These are phyloP conservation scores for Candida michaelii DNA, from an alignment of 805 yeast species.

Conservation along the genomic window DNA sequence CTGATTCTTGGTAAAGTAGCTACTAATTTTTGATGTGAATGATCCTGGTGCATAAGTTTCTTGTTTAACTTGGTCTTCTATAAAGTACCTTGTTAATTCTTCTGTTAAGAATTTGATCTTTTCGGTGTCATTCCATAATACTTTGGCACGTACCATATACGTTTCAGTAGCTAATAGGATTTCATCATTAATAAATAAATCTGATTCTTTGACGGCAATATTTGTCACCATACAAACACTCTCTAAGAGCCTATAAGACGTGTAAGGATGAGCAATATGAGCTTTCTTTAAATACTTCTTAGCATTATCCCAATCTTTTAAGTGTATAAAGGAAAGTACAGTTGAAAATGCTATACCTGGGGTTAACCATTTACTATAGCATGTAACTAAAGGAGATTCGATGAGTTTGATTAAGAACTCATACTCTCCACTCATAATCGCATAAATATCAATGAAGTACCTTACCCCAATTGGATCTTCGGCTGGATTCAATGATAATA, in stretches of 20 bases:
- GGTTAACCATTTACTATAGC: slow-evolving; percentile 67
- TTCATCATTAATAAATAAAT: slow-evolving; percentile 25
- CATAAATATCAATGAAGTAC: slow-evolving; percentile 78
- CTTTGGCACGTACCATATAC: slow-evolving; percentile 55
- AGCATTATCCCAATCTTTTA: slow-evolving; percentile 47
- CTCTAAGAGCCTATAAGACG: slow-evolving; percentile 52
- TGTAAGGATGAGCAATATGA: slow-evolving; percentile 54
- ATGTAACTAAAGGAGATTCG: slow-evolving; percentile 53
- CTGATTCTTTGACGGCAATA: slow-evolving; percentile 22
- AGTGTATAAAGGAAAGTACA: slow-evolving; percentile 58
- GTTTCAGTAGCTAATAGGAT: slow-evolving; percentile 51
- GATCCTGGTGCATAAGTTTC: slow-evolving; percentile 1
- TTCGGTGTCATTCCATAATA: slow-evolving; percentile 52
- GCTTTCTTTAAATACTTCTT: slow-evolving; percentile 48
- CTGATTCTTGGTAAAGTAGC: slow-evolving; percentile 13
- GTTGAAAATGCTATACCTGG: slow-evolving; percentile 69
- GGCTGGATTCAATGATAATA: slow-evolving; percentile 68
- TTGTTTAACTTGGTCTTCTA: slow-evolving; percentile 4
- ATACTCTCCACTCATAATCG: slow-evolving; percentile 63
- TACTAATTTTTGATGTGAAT: slow-evolving; percentile 16
- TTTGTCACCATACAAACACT: slow-evolving; percentile 37
- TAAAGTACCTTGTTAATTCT: slow-evolving; percentile 31
- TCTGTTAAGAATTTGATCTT: slow-evolving; percentile 49
- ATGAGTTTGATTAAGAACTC: slow-evolving; percentile 59
- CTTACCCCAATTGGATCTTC: slow-evolving; percentile 86